phyloP scores from a whole-genome alignment of 257 asterid genomes.

The Linaria vulgaris region DNA sequence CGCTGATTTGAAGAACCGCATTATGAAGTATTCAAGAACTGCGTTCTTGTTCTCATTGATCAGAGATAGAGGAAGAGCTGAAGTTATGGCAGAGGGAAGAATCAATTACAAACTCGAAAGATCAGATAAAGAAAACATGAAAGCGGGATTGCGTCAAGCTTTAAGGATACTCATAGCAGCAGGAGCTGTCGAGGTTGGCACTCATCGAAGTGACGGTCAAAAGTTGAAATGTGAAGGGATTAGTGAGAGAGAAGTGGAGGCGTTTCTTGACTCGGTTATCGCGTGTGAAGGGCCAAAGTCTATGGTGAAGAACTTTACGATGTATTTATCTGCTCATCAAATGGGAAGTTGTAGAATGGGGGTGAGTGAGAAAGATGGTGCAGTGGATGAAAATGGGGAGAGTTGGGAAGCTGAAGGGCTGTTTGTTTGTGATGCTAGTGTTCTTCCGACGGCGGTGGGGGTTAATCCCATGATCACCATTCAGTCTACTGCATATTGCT shows the following conservation, averaged over 20 bases:
- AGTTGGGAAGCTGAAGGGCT: conserved; percentile 87
- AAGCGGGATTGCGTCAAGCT: conserved; percentile 44
- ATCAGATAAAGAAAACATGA: conserved; percentile 56
- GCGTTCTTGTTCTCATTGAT: conserved; percentile 68
- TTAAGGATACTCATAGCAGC: conserved; percentile 69
- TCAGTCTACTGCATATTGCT: conserved; percentile 62
- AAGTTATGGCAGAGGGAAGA: conserved; percentile 49
- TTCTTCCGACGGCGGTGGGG: conserved; percentile 78
- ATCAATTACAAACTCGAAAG: conserved; percentile 37
- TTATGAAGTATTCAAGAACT: conserved; percentile 58
- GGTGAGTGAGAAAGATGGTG: conserved; percentile 45
- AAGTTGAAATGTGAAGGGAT: conserved; percentile 49
- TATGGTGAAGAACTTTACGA: conserved; percentile 51
- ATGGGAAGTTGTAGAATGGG: conserved; percentile 97
- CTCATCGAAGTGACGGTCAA: conserved; percentile 74
- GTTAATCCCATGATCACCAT: conserved; percentile 95
- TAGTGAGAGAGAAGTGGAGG: conserved; percentile 42
- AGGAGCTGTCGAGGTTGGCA: conserved; percentile 83
- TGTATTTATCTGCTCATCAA: conserved; percentile 80
- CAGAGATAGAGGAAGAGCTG: conserved; percentile 56
- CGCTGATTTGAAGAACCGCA: conserved; percentile 36
- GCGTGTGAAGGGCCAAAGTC: conserved; percentile 65
- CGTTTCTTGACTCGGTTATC: conserved; percentile 52
- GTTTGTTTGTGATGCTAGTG: conserved; percentile 83
- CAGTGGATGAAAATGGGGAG: conserved; percentile 84